Evolutionary conservation across 345 rosid genomes (phyloP).

Genomic region (Raphanus raphanistrum): DNA sequence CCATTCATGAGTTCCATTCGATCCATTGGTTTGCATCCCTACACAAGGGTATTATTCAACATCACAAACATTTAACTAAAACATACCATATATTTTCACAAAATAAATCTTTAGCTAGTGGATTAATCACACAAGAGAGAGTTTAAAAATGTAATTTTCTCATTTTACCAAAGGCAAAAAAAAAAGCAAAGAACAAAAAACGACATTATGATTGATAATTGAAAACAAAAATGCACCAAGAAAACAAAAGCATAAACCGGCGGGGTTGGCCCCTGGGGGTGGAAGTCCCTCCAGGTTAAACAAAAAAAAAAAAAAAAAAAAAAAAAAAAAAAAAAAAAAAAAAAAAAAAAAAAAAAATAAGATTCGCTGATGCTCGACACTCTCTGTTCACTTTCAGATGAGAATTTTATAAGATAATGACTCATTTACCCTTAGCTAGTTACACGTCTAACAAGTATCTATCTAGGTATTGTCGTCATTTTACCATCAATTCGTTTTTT

Average conservation of each 20-base stretch:
- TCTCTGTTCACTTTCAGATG: slow-evolving; percentile 33
- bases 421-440: slow-evolving; percentile 4
- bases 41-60: slow-evolving; percentile 5
- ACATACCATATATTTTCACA: background rate
- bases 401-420: background rate
- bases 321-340: too few species aligned
- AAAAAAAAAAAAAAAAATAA: too few species aligned
- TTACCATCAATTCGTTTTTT: background rate
- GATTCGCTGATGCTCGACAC: slow-evolving; percentile 33
- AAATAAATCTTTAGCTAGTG: background rate
- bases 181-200: slow-evolving; percentile 10
- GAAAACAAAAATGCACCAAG: slow-evolving; percentile 29
- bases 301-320: too few species aligned
- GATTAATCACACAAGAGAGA: background rate
- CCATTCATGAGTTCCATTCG: slow-evolving; percentile 77
- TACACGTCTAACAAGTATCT: background rate
- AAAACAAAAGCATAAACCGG: slow-evolving; percentile 20
- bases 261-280: too few species aligned
- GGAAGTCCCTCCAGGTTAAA: too few species aligned
- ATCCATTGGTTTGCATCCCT: slow-evolving; percentile 92
- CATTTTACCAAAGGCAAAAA: background rate
- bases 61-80: background rate
- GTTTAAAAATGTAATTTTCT: background rate
- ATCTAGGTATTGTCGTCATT: slow-evolving; percentile 16
- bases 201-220: slow-evolving; percentile 27